Conservation (phyloP, 1,284 basidiomycete species). For the Rhodotorula sp. region DNA sequence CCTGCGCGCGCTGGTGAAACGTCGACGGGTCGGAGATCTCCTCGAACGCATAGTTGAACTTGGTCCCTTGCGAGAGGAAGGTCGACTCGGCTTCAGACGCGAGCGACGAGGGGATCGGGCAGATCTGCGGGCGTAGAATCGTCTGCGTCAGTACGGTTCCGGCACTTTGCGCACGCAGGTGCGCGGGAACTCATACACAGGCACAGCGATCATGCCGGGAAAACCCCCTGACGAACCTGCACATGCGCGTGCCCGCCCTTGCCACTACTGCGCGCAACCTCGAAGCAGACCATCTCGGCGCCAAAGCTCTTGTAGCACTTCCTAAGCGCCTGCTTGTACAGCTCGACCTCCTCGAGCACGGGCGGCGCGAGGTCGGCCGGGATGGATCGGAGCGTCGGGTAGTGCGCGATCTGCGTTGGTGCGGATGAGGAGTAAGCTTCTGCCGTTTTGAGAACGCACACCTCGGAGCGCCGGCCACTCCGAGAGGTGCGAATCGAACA, state of each 20-base stretch:
- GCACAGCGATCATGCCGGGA: neutral
- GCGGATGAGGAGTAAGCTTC: neutral
- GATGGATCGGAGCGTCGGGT: slow-evolving; percentile 65
- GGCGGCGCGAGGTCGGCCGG: slow-evolving; percentile 72
- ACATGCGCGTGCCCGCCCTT: slow-evolving; percentile 94
- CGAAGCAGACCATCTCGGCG: slow-evolving; percentile 73
- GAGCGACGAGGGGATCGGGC: slow-evolving; percentile 71
- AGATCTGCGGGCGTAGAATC: slow-evolving; percentile 59
- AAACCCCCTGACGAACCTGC: slow-evolving; percentile 31
- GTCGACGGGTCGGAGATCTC: slow-evolving; percentile 14
- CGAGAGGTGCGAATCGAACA: slow-evolving; percentile 59
- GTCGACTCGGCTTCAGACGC: slow-evolving; percentile 65
- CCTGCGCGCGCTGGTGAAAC: slow-evolving; percentile 11
- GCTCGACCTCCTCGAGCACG: slow-evolving; percentile 76
- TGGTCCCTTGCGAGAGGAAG: slow-evolving; percentile 68
- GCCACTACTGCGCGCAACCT: slow-evolving; percentile 69
- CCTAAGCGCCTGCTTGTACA: slow-evolving; percentile 75
- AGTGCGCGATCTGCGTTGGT: slow-evolving; percentile 54
- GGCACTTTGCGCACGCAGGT: neutral
- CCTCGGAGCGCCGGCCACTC: slow-evolving; percentile 58
- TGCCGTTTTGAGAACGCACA: neutral
- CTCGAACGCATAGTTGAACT: slow-evolving; percentile 57
- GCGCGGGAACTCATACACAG: too few relatives aligned
- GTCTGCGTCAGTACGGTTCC: neutral
- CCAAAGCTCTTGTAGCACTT: slow-evolving; percentile 70